Conservation (phyloP, 129 eudicot genomes). For the Dittrichia graveolens region DNA sequence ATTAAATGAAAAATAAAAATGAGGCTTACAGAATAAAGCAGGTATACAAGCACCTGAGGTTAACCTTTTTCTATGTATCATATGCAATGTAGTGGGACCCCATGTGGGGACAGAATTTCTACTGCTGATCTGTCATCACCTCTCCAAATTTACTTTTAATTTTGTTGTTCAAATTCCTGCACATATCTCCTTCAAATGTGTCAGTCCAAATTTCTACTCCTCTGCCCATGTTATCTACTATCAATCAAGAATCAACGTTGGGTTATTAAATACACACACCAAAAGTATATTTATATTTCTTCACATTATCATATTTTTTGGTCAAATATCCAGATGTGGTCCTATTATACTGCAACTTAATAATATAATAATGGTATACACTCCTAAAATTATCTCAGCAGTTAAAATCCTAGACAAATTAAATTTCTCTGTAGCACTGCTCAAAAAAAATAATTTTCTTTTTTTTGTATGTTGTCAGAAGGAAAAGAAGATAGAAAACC, state of each 20-base stretch:
- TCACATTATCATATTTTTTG: constrained; percentile 25
- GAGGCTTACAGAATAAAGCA: constrained; percentile 25
- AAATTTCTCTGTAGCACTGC: neutral
- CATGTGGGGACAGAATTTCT: constrained; percentile 40
- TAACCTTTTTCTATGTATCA: constrained; percentile 35
- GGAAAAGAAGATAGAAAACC: neutral
- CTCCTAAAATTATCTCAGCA: neutral
- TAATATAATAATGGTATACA: constrained; percentile 9
- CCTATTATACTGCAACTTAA: constrained; percentile 31
- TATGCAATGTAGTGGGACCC: constrained; percentile 39
- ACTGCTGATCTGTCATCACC: constrained; percentile 45
- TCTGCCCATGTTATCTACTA: constrained; percentile 66
- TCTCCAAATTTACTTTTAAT: constrained; percentile 22
- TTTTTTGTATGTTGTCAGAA: constrained; percentile 13
- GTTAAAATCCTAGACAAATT: neutral
- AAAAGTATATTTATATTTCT: constrained; percentile 27
- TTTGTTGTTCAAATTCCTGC: constrained; percentile 22
- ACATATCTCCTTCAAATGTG: constrained; percentile 44
- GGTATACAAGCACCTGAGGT: constrained; percentile 42
- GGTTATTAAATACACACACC: constrained; percentile 33
- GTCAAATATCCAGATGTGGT: constrained; percentile 43
- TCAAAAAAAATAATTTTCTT: neutral
- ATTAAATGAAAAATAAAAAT: constrained; percentile 10
- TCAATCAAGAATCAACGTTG: constrained; percentile 46
- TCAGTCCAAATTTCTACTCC: constrained; percentile 39